Evolutionary conservation across 345 rosid genomes (phyloP), one percentile per base, ranked within the genome.

Genomic region (Bruguiera parviflora): DNA sequence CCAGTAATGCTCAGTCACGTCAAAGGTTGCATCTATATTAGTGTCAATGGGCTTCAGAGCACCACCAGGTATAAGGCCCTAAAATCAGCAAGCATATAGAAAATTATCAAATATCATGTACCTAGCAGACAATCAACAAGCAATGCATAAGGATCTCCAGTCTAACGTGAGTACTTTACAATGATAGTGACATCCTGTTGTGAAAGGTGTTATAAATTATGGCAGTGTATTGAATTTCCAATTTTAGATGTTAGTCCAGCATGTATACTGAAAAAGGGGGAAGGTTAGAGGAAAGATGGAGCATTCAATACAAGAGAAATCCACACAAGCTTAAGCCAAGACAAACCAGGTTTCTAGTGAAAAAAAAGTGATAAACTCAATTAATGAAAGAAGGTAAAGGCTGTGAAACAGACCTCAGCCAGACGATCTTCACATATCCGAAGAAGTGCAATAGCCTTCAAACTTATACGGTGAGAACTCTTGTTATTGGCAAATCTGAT

Each of bases 391-490:
- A 52, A 59, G 31, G 28, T 65, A 35, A 51, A 63, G 51, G 51
- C 58, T 29, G 65, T 39, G 71, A 16, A 64, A 64, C 83, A 68
- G 73, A 95, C 99, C 96, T 95, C 99, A 53, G 99, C 99, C 56
- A 95, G 85, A 71, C 98, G 98, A 82, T 95, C 98, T 83, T 95
- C 99, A 79, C 99, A 92, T 79, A 95, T 92, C 37, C 97, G 92
- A 72, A 95, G 93, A 64, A 95, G 98, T 66, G 99, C 99, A 84
- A 95, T 88, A 64, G 99, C 99, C 88, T 95, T 95, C 84, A 92
- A 82, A 81, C 99, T 92, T 84, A 92, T 95, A 25, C 93, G 89
- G 69, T 85, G 91, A 64, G 99, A 95, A 69, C 79, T 84, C 81
- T 90, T 92, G 69, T 95, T 95, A 77, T 92, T 95, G 69, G 98